Percentiles rank a stretch among this genome's conserved stretches.
Conservation (phyloP, 306 rosid genomes). For the Begonia loranthoides region DNA sequence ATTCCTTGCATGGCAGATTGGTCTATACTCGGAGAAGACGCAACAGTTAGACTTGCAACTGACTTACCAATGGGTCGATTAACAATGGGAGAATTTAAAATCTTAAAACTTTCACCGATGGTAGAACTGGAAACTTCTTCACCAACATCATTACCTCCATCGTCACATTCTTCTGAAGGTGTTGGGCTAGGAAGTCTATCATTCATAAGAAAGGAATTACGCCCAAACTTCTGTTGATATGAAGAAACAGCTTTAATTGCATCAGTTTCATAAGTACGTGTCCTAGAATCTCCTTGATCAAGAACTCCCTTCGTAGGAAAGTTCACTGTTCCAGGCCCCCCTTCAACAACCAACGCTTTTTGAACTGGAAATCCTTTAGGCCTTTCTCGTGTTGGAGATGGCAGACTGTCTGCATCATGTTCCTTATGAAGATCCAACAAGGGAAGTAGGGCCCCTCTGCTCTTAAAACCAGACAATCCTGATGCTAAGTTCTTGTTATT, state of each 20-base stretch:
- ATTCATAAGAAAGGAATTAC: constrained; percentile 41
- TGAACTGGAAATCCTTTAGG: constrained; percentile 35
- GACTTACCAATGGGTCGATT: constrained; percentile 21
- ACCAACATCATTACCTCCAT: constrained; percentile 33
- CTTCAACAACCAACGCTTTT: constrained; percentile 25
- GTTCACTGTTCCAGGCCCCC: constrained; percentile 21
- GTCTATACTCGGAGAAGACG: constrained; percentile 20
- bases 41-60: background rate
- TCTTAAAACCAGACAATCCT: constrained; percentile 38
- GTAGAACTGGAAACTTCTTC: constrained; percentile 75
- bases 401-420: constrained; percentile 89
- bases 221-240: constrained; percentile 90
- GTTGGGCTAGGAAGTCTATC: constrained; percentile 98
- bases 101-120: constrained; percentile 17
- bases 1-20: constrained; percentile 31
- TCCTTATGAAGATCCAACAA: constrained; percentile 91
- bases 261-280: constrained; percentile 67
- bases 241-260: constrained; percentile 80
- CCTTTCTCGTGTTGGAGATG: constrained; percentile 83
- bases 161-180: constrained; percentile 66
- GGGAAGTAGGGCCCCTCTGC: constrained; percentile 62
- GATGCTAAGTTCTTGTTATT: constrained; percentile 11
- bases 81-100: constrained; percentile 16
- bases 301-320: constrained; percentile 23
- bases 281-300: constrained; percentile 28